Evolutionary conservation across 2,329 filamentous ascomycete genomes (phyloP).

Genomic region (Corinectria fuckeliana): DNA sequence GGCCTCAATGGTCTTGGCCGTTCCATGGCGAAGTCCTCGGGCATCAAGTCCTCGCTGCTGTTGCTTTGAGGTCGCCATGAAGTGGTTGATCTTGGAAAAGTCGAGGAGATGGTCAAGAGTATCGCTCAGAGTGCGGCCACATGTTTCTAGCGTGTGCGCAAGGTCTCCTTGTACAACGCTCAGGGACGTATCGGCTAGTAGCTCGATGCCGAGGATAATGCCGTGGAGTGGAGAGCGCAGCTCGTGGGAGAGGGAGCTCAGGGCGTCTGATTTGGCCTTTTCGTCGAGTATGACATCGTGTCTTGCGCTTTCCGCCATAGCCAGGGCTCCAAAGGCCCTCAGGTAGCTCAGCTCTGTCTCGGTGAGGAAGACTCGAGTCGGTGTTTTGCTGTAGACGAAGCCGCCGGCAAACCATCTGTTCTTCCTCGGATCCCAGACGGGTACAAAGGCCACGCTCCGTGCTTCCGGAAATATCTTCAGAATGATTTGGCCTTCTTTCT

Average conservation of each 20-base stretch:
- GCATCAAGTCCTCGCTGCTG: background rate
- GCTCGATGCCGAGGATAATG: slow-evolving; percentile 59
- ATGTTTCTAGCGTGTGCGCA: slow-evolving; percentile 57
- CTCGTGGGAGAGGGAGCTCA: slow-evolving; percentile 68
- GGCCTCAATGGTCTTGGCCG: background rate
- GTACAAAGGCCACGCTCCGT: slow-evolving; percentile 54
- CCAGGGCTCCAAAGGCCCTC: slow-evolving; percentile 58
- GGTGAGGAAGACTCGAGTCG: slow-evolving; percentile 51
- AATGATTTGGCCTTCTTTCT: slow-evolving; percentile 33
- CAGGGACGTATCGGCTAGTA: slow-evolving; percentile 59
- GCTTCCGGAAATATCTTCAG: slow-evolving; percentile 49
- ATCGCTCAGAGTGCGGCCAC: slow-evolving; percentile 58
- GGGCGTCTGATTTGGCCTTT: slow-evolving; percentile 62
- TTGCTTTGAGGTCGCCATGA: slow-evolving; percentile 24
- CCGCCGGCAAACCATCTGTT: slow-evolving; percentile 57
- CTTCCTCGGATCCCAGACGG: slow-evolving; percentile 54
- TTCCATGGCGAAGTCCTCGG: background rate
- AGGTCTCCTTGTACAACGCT: slow-evolving; percentile 55
- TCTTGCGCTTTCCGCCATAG: slow-evolving; percentile 59
- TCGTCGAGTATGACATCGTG: slow-evolving; percentile 39
- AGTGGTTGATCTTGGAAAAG: slow-evolving; percentile 60
- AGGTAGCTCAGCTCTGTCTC: slow-evolving; percentile 59
- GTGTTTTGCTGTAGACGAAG: slow-evolving; percentile 55
- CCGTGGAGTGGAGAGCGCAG: slow-evolving; percentile 67
- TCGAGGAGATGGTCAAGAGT: slow-evolving; percentile 60